These are phyloP conservation scores for Gracilaria domingensis DNA, from an alignment of 23 red algal species.

Conservation along the genomic window DNA sequence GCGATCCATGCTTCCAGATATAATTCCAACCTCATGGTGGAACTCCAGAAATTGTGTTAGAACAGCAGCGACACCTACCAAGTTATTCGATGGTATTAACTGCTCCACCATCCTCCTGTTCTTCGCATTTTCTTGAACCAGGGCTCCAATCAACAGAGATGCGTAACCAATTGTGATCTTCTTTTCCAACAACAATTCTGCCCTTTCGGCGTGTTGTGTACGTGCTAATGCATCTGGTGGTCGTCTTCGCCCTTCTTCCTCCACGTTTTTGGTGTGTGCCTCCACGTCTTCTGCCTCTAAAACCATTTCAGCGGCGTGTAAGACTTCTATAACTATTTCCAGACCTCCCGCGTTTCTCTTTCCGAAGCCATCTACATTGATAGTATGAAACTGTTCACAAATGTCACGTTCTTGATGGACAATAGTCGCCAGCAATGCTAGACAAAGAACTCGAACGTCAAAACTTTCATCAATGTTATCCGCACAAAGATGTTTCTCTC, in stretches of 20 bases:
- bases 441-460: slow-evolving; percentile 68
- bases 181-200: slow-evolving; percentile 26
- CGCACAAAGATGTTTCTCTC: background rate
- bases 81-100: slow-evolving; percentile 15
- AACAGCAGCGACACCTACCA: slow-evolving; percentile 46
- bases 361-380: slow-evolving; percentile 9
- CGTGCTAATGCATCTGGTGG: background rate
- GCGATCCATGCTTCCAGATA: slow-evolving; percentile 51
- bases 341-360: slow-evolving; percentile 43
- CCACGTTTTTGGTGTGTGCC: background rate
- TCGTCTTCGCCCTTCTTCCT: background rate
- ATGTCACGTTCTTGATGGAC: slow-evolving; percentile 32
- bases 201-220: background rate
- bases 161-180: slow-evolving; percentile 63
- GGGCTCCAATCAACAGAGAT: slow-evolving; percentile 60
- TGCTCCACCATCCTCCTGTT: slow-evolving; percentile 34
- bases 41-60: slow-evolving; percentile 68
- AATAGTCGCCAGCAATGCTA: slow-evolving; percentile 46
- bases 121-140: slow-evolving; percentile 16
- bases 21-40: slow-evolving; percentile 72
- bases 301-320: slow-evolving; percentile 8
- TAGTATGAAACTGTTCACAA: slow-evolving; percentile 26
- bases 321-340: slow-evolving; percentile 44
- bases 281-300: background rate
- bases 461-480: slow-evolving; percentile 17